These are phyloP conservation scores for Diaporthe humulicola DNA, from an alignment of 2,329 filamentous ascomycete genomes.

Conservation along the genomic window DNA sequence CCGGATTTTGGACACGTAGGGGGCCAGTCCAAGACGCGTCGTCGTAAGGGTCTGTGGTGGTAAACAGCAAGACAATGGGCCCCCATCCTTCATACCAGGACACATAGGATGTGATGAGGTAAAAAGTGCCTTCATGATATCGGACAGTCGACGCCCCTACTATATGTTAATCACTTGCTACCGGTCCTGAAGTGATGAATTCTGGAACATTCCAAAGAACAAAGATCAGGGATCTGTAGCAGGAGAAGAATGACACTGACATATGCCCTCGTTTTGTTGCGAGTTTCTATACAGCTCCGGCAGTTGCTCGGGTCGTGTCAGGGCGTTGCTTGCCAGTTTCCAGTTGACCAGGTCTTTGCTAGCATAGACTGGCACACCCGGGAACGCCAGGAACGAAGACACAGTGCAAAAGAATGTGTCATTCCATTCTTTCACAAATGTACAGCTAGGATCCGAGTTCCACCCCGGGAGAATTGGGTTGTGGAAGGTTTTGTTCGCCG, in stretches of 20 bases:
- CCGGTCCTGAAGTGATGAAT: too few species aligned
- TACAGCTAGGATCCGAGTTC: constrained; percentile 59
- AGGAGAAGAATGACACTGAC: too few species aligned
- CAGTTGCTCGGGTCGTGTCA: constrained; percentile 29
- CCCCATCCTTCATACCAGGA: constrained; percentile 47
- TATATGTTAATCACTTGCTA: too few species aligned
- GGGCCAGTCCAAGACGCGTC: constrained; percentile 56
- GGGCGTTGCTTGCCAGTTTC: constrained; percentile 45
- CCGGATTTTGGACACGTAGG: constrained; percentile 47
- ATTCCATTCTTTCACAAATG: constrained; percentile 53
- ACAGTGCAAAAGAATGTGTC: constrained; percentile 58
- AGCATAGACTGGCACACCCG: constrained; percentile 59
- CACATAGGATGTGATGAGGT: constrained; percentile 58
- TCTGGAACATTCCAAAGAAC: too few species aligned
- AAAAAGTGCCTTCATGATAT: constrained; percentile 58
- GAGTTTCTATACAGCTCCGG: constrained; percentile 11
- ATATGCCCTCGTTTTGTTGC: constrained; percentile 54
- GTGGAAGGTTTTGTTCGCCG: constrained; percentile 47
- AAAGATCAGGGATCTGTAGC: too few species aligned
- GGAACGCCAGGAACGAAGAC: constrained; percentile 60
- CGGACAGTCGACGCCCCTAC: constrained; percentile 61
- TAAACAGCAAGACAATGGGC: constrained; percentile 57
- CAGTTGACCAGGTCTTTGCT: constrained; percentile 58
- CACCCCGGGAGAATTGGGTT: constrained; percentile 63
- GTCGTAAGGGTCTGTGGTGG: constrained; percentile 54